These are phyloP conservation scores for Eremomyces bilateralis DNA, from an alignment of 495 filamentous ascomycete species.

Conservation along the genomic window DNA sequence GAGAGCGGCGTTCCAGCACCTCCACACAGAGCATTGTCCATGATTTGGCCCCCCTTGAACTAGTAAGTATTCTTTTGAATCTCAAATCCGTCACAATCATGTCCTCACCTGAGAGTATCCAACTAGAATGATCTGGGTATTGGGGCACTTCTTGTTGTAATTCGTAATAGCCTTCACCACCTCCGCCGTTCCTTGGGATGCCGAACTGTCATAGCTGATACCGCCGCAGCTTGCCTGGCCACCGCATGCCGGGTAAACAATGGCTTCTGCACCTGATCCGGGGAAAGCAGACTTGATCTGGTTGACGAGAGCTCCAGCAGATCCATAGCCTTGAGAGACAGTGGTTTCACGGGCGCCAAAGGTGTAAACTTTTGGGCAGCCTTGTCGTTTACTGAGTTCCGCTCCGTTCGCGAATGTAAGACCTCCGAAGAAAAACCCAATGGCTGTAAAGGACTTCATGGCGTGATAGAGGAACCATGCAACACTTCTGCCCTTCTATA, in stretches of 20 bases:
- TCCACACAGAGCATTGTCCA: conserved; percentile 41
- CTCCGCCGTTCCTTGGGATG: conserved; percentile 23
- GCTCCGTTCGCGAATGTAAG: neutral
- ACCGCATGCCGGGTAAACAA: conserved; percentile 39
- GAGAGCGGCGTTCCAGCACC: conserved; percentile 31
- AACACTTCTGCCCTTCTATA: too few relatives aligned
- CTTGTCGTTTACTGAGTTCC: conserved; percentile 1
- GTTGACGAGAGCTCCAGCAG: conserved; percentile 28
- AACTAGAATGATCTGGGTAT: conserved; percentile 34
- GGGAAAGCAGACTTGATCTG: conserved; percentile 25
- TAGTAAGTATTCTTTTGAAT: neutral
- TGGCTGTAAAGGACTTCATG: neutral
- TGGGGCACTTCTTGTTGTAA: conserved; percentile 31
- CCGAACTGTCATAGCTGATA: conserved; percentile 27
- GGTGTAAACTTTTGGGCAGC: conserved; percentile 13
- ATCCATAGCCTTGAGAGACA: conserved; percentile 30
- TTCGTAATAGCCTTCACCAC: conserved; percentile 32
- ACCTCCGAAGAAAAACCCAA: neutral
- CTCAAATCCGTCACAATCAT: neutral
- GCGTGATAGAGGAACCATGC: too few relatives aligned
- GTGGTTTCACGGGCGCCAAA: conserved; percentile 21
- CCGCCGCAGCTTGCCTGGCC: conserved; percentile 28
- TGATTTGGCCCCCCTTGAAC: conserved; percentile 35
- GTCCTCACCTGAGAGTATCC: conserved; percentile 36
- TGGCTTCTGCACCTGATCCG: conserved; percentile 30